phyloP scores from a whole-genome alignment of 495 filamentous ascomycete genomes.

The Baudoinia panamericana region DNA sequence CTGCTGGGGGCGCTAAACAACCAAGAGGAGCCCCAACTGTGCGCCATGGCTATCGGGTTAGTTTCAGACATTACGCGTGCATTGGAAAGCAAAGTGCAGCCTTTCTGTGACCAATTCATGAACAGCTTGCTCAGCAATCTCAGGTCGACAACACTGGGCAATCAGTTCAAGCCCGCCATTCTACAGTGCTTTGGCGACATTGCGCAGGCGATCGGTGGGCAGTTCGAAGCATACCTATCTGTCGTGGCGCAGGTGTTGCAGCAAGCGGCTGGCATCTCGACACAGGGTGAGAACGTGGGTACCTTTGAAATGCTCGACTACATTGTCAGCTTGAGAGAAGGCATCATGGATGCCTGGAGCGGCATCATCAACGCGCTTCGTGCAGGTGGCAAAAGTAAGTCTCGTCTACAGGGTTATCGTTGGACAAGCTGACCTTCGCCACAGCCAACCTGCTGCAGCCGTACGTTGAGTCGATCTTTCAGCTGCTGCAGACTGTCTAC shows the following conservation, averaged over 20 bases:
- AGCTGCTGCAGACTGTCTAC: constrained; percentile 68
- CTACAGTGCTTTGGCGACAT: constrained; percentile 97
- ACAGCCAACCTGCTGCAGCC: constrained; percentile 52
- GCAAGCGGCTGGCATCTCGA: constrained; percentile 72
- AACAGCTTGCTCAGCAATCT: constrained; percentile 87
- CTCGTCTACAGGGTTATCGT: too few relatives aligned
- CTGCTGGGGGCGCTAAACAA: constrained; percentile 86
- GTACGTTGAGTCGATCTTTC: constrained; percentile 78
- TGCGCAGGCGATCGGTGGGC: constrained; percentile 81
- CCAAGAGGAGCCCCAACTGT: constrained; percentile 85
- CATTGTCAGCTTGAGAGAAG: constrained; percentile 82
- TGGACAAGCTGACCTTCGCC: too few relatives aligned
- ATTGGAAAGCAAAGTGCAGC: constrained; percentile 75
- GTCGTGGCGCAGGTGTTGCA: constrained; percentile 89
- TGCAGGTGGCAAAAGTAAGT: constrained; percentile 58
- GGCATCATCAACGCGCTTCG: constrained; percentile 91
- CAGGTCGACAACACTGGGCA: constrained; percentile 60
- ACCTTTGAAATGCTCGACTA: constrained; percentile 90
- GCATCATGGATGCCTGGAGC: constrained; percentile 98
- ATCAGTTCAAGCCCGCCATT: constrained; percentile 96
- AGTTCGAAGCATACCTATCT: constrained; percentile 83
- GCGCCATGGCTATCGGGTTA: constrained; percentile 92
- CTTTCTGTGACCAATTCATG: constrained; percentile 95
- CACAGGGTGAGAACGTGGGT: constrained; percentile 47
- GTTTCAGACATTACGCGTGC: constrained; percentile 92